Evolutionary conservation across 2,329 filamentous ascomycete species (phyloP).

Genomic region (Bisporella sp.): DNA sequence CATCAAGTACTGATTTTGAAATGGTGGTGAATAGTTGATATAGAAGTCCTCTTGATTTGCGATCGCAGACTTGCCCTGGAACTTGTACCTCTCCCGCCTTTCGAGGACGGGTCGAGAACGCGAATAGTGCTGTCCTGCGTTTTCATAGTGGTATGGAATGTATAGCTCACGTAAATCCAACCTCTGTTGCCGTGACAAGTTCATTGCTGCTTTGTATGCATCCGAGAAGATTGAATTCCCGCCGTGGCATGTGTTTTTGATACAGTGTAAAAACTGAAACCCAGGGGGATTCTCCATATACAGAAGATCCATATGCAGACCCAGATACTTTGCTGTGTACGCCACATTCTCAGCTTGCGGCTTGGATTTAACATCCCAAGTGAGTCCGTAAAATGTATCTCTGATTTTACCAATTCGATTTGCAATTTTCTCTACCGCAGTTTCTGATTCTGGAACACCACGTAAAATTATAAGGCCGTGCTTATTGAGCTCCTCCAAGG

Average conservation of each 20-base stretch:
- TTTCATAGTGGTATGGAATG: constrained; percentile 62
- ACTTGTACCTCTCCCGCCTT: background rate
- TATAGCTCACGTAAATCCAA: constrained; percentile 34
- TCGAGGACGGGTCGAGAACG: constrained; percentile 50
- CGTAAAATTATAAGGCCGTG: constrained; percentile 73
- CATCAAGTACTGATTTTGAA: constrained; percentile 52
- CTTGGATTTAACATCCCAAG: constrained; percentile 83
- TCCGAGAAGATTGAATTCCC: constrained; percentile 87
- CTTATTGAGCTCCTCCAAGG: constrained; percentile 53
- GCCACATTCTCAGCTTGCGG: constrained; percentile 85
- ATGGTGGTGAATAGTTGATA: constrained; percentile 72
- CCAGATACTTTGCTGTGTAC: constrained; percentile 75
- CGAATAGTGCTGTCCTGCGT: constrained; percentile 56
- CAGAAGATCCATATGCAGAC: constrained; percentile 88
- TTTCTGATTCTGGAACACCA: constrained; percentile 61
- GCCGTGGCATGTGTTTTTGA: constrained; percentile 71
- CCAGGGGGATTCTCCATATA: constrained; percentile 76
- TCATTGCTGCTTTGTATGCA: constrained; percentile 51
- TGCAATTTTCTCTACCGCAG: constrained; percentile 61
- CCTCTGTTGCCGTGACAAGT: constrained; percentile 29
- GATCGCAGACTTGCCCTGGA: background rate
- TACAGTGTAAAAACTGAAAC: constrained; percentile 83
- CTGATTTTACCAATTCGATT: constrained; percentile 70
- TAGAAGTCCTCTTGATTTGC: background rate
- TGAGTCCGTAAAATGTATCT: constrained; percentile 84